Base-by-base conservation (phyloP, 2,329 filamentous ascomycete genomes). In the Scolecobasidium constrictum region DNA sequence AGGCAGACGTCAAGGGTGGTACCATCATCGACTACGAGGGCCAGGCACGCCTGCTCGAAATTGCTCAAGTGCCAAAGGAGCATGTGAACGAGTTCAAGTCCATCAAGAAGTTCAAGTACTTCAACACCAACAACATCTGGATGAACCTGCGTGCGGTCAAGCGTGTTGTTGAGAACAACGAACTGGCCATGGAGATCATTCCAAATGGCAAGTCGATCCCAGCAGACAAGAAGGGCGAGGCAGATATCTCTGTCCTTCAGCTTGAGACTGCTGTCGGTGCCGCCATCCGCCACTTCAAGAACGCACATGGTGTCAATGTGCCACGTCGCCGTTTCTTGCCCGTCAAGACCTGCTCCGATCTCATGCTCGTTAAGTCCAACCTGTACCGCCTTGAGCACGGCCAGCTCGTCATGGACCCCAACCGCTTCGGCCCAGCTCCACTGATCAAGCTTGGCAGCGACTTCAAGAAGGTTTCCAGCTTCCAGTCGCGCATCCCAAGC, bases 61-160 rank as follows among this genome's bases (percentile, higher is more conserved):
- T 98, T 57, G 92, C 92, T 12, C 92, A 98, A 75, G 92, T 98
- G 26, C 92, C 92, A 68, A 98, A 96, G 80, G 86, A 98, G 75
- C 92, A 98, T 70, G 86, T 92, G 65, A 96, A 98, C 71, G 92
- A 98, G 73, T 98, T 98, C 86, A 98, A 98, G 81, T 95, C 88
- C 38, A 98, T 98, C 77, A 98, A 98, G 83, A 98, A 98, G 78
- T 98, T 98, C 83, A 95, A 94, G 78, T 98, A 98, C 81, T 98
- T 98, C 83, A 98, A 98, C 80, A 98, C 92, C 68, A 98, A 98
- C 84, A 98, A 98, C 78, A 95, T 98, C 70, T 98, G 92, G 92
- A 84, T 98, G 76, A 94, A 94, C 72, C 77, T 95, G 56, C 81
- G 86, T 63, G 92, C 92, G 54, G 84, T 98, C 70, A 96, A 96